Evolutionary conservation across 768 basidiomycete genomes (phyloP), one percentile per base, ranked within the genome.

Genomic region (Termitomyces eurrhizus): DNA sequence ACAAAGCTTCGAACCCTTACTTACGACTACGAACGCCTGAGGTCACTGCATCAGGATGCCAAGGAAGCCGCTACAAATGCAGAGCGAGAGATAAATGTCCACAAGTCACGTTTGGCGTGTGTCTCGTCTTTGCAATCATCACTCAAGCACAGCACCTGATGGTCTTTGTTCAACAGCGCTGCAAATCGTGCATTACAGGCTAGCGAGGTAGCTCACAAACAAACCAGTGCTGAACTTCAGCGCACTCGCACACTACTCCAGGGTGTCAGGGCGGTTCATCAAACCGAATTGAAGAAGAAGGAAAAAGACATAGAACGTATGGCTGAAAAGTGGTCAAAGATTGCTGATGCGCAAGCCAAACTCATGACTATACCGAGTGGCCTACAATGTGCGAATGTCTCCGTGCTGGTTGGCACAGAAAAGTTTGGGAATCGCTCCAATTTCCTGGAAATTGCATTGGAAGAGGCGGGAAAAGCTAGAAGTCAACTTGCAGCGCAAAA

Each of bases 221-320:
- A 88, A 65, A 89, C 89, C 1, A 77, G 78, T 6, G 73, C 77
- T 1, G 90, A 92, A 62, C 80, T 93, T 2, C 87, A 89, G 66
- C 86, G 89, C 29, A 85, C 86, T n/a, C 83, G 87, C 49, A 81
- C 84, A 1, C 72, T 85, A 0, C 68, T 94, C 12, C 90, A 91
- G 63, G 83, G 83, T 11, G 75, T 91, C 13, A 85, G 93, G 29
- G 78, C 84, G 44, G 82, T 87, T 0, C 84, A 92, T 62, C 80
- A 83, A 59, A 78, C 79, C 39, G 93, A 94, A 69, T 69, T 92
- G 37, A 92, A 88, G 80, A 90, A 89, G 77, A 84, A 83, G 67
- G 92, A 95, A 65, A 88, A 87, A 64, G 92, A 94, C 44, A 73
- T 87, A 18, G 92, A 93, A 66, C 80, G 85, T 18, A 85, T 89